A percentile compares a stretch with the other conserved stretches of the same genome.
phyloP scores from a whole-genome alignment of 192 early-diverging fungal genomes.

The Phlyctochytrium planicorne region DNA sequence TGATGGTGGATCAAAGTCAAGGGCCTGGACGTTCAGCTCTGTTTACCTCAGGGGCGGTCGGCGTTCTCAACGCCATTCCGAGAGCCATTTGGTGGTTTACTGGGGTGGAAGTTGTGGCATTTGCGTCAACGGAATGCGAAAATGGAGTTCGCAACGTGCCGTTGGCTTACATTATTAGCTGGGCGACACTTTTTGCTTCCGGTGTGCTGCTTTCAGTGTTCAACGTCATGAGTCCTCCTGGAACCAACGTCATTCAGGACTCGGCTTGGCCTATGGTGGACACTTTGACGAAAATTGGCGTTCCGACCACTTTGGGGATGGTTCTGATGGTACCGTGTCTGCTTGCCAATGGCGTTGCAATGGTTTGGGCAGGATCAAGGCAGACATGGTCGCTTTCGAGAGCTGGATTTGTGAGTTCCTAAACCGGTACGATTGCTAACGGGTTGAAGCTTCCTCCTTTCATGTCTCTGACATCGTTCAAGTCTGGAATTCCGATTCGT shows the following conservation, averaged over 20 bases:
- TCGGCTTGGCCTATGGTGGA: background rate
- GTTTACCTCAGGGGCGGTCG: background rate
- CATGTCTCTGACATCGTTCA: background rate
- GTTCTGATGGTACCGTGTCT: constrained; percentile 2
- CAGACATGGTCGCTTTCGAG: constrained; percentile 19
- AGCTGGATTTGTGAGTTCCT: constrained; percentile 6
- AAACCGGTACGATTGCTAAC: too few species aligned
- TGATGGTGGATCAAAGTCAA: too few species aligned
- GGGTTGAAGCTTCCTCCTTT: background rate
- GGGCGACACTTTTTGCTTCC: background rate
- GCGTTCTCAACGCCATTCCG: constrained; percentile 11
- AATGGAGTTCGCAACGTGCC: background rate
- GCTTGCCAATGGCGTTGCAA: constrained; percentile 7
- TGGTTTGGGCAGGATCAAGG: constrained; percentile 12
- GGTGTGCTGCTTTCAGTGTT: background rate
- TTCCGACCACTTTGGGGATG: background rate
- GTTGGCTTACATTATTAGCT: background rate
- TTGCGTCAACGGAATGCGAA: constrained; percentile 3
- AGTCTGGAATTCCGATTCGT: constrained; percentile 2
- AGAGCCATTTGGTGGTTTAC: constrained; percentile 17
- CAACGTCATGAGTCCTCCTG: background rate
- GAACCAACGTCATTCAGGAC: background rate
- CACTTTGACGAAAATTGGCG: too few species aligned
- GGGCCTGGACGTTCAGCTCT: background rate
- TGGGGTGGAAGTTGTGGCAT: constrained; percentile 16